Base-by-base conservation (phyloP, 805 yeast species). In the Brettanomyces custersianus region DNA sequence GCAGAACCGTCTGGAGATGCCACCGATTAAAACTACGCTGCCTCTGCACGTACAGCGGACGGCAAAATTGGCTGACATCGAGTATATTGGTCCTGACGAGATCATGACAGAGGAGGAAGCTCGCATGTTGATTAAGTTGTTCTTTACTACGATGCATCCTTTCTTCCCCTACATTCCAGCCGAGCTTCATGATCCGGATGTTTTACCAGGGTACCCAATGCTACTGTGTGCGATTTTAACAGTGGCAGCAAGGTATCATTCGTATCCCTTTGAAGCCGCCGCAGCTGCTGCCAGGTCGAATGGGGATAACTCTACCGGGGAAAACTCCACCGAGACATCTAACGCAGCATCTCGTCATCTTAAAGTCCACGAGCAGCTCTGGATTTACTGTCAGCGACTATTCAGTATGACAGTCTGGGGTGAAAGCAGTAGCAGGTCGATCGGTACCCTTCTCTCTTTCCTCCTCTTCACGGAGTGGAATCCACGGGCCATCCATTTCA, bases 401-500 rank as follows among this genome's bases (percentile, higher is more conserved):
- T 79, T 86, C 29, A 81, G 94, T 3, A 84, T 80, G 55, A 79
- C 94, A 0, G 87, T 85, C 4, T 87, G 95, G 96, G 95, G 94
- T 1, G 95, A 85, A 52, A 92, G 94, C 0, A 78, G 84, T 40
- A 82, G 92, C 5, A 63, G 95, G 43, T 80, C 92, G 0, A 72
- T 87, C 3, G 96, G 95, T 1, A 85, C 96, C 0, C 78, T 87
- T 5, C 68, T 82, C 41, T 88, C 96, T 1, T 84, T 88, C 51
- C 58, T 88, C 34, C 62, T 88, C 13, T 80, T 85, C 47, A 83
- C 95, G 0, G 96, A 90, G 55, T 88, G 97, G 97, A 86, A 87
- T 47, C 96, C 96, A 4, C 64, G 95, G 36, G 95, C 95, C 3
- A 86, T 87, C 41, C 96, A 87, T 55, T 80, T 87, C 80, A 62